Conservation (phyloP, 441 rosid species). For the Pelargonium myrrhifolium region DNA sequence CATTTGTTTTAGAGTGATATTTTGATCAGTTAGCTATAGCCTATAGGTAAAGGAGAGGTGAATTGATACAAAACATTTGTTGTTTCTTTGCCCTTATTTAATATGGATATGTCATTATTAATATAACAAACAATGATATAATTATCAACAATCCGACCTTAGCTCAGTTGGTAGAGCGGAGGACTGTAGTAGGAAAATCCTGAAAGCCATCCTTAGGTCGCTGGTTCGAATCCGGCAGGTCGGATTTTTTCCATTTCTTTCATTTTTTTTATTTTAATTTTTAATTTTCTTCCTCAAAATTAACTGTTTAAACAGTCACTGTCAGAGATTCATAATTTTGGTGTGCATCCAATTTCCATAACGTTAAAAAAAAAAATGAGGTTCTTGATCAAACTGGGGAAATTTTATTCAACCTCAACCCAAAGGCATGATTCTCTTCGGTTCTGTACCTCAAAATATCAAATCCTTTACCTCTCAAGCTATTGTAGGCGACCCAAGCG, state of each 20-base stretch:
- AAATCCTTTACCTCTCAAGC: conserved; percentile 26
- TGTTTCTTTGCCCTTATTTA: too few species aligned
- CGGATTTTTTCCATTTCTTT: too few species aligned
- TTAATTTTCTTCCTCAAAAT: too few species aligned
- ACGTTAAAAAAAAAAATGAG: conserved; percentile 17
- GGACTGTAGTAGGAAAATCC: conserved; percentile 37
- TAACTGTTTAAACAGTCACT: neutral
- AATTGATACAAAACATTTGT: too few species aligned
- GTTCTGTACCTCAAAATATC: conserved; percentile 10
- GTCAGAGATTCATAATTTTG: neutral
- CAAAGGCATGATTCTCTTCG: conserved; percentile 9
- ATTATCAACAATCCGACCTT: conserved; percentile 38
- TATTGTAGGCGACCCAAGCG: conserved; percentile 33
- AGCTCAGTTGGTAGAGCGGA: conserved; percentile 73
- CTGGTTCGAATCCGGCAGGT: too few species aligned
- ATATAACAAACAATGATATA: too few species aligned
- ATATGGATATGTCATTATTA: too few species aligned
- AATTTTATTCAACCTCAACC: conserved; percentile 8
- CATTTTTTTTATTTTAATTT: too few species aligned
- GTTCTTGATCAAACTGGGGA: conserved; percentile 20
- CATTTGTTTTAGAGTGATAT: too few species aligned
- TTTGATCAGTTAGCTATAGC: too few species aligned
- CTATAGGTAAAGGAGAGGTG: too few species aligned
- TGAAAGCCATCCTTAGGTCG: too few species aligned
- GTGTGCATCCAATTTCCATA: neutral